phyloP scores from a whole-genome alignment of 2,329 filamentous ascomycete genomes.

The Trichoderma koningiopsis region DNA sequence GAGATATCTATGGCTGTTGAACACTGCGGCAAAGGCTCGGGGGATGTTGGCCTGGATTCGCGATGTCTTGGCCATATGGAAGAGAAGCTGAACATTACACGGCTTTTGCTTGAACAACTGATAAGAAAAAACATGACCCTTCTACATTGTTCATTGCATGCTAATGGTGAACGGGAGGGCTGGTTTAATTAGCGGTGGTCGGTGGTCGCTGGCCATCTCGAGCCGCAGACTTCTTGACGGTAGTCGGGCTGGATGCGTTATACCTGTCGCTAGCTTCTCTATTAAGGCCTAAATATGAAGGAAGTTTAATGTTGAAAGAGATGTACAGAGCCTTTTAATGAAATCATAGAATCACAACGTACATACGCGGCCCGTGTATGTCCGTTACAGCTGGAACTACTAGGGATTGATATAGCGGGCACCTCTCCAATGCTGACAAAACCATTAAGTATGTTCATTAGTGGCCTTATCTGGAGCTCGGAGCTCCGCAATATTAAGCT shows the following conservation, averaged over 20 bases:
- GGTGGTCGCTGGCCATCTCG: conserved; percentile 62
- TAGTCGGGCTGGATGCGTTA: conserved; percentile 65
- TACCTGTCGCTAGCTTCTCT: conserved; percentile 61
- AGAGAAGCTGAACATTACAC: conserved; percentile 24
- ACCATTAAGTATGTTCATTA: not conserved
- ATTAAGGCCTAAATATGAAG: conserved; percentile 67
- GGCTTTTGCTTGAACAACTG: conserved; percentile 38
- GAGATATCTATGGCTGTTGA: conserved; percentile 56
- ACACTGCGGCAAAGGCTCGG: conserved; percentile 49
- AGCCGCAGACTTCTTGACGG: conserved; percentile 67
- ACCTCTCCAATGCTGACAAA: conserved; percentile 46
- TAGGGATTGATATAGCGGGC: conserved; percentile 65
- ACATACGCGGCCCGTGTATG: conserved; percentile 60
- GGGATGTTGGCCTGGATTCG: conserved; percentile 56
- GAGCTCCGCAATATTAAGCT: not conserved
- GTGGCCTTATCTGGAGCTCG: not conserved
- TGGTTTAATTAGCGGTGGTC: conserved; percentile 62
- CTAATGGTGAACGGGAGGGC: conserved; percentile 38
- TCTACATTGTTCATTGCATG: not conserved
- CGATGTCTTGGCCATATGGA: conserved; percentile 29
- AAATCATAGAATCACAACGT: conserved; percentile 64
- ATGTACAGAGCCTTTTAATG: conserved; percentile 60
- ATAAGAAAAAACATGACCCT: not conserved
- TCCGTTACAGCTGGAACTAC: conserved; percentile 64
- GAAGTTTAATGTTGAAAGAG: conserved; percentile 69